Base-by-base conservation (phyloP, 1,284 basidiomycete species). In the Trametes polyzona region DNA sequence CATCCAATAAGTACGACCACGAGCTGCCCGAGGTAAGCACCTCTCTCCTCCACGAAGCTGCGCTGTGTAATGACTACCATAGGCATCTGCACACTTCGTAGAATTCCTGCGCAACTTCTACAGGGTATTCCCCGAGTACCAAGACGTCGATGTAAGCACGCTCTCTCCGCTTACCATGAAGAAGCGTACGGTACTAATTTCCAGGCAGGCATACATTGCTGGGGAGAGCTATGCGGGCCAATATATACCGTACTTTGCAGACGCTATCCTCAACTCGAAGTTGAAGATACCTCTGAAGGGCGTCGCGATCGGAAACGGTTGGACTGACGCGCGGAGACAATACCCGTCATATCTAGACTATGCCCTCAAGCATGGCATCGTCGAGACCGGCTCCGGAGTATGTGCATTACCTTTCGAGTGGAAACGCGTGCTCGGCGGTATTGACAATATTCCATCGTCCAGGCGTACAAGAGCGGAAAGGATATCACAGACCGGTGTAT, bases 221-320 rank as follows among this genome's bases (percentile, higher is more conserved):
- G 96, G 95, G 51, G 95, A 98, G 78, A 94, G 91, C 60, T 99
- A 89, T 70, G 96, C 95, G n/a, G 96, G 97, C n/a, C 95, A 98
- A 77, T 98, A 93, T 78, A 96, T 98, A 62, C 96, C 97, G 12
- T 96, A 95, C 73, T 95, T 97, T 65, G 95, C 94, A 65, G 83
- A 95, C 62, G 89, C 87, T 9, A 78, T 98, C 47, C 77, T 96
- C 30, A 80, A 83, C 55, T 90, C 93, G 1, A 72, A 75, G 43
- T 75, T 83, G 36, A 69, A 73, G 37, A 75, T 84, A 30, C 86
- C 79, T 2, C 78, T 99, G 16, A 83, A 83, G 50, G 97, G 96
- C 3, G 76, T 87, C 27, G 92, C 95, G 0, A 98, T 99, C 55
- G 96, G 96, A 9, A 99, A 99, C 73, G 96, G 96, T 2, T 98